phyloP scores from a whole-genome alignment of 106 monocot genomes.

The Allium cepa region DNA sequence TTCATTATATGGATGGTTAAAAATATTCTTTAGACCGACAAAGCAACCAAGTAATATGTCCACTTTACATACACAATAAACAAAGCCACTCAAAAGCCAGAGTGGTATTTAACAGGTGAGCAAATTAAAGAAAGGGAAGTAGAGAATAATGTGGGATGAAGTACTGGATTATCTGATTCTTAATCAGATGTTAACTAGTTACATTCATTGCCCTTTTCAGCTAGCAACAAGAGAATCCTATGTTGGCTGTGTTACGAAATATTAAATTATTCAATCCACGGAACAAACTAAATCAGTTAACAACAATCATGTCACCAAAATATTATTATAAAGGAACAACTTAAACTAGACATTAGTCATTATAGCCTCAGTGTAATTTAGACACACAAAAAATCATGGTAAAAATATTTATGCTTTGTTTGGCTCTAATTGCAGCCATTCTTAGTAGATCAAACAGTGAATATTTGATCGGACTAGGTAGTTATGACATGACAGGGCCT shows the following conservation, averaged over 20 bases:
- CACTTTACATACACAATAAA: too few relatives aligned
- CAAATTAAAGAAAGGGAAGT: too few relatives aligned
- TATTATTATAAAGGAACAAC: not conserved
- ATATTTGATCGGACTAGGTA: slow-evolving; percentile 6
- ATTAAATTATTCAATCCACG: not conserved
- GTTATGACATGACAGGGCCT: slow-evolving; percentile 14
- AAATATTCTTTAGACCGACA: too few relatives aligned
- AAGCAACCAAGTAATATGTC: too few relatives aligned
- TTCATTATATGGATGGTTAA: too few relatives aligned
- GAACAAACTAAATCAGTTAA: not conserved
- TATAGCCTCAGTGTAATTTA: not conserved
- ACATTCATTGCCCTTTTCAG: not conserved
- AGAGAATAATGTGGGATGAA: too few relatives aligned
- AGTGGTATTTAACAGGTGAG: too few relatives aligned
- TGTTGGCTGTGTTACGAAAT: too few relatives aligned
- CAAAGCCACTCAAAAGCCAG: too few relatives aligned
- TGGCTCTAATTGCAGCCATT: not conserved
- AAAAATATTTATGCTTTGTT: not conserved
- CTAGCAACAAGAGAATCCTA: not conserved
- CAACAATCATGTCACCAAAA: slow-evolving; percentile 5
- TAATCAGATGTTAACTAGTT: too few relatives aligned
- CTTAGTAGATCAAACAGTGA: not conserved
- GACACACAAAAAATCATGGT: too few relatives aligned
- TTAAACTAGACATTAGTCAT: not conserved
- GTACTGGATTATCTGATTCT: too few relatives aligned